Conservation (phyloP, 257 asterid genomes). For the Fraxinus americana region DNA sequence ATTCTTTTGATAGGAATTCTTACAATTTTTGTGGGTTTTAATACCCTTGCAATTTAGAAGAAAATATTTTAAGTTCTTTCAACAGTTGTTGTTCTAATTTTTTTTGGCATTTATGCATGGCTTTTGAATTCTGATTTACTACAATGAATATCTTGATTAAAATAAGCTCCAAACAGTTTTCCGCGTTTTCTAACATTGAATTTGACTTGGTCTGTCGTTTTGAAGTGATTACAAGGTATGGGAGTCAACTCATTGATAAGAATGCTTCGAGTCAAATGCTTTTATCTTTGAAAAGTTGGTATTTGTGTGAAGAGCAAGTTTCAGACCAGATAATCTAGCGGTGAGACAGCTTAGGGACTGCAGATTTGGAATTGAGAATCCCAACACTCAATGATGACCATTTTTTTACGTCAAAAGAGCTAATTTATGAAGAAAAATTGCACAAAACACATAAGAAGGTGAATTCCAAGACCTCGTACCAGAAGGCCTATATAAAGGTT, state of each 20-base stretch:
- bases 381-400: too few relatives aligned
- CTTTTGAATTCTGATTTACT: too few relatives aligned
- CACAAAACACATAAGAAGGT: not conserved
- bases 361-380: too few relatives aligned
- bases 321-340: constrained; percentile 5
- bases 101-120: not conserved
- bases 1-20: constrained; percentile 40
- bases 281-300: constrained; percentile 24
- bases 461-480: not conserved
- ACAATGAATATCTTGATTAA: not conserved
- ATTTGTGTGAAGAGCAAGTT: constrained; percentile 32
- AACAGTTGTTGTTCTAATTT: not conserved
- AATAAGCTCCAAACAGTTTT: not conserved
- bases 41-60: constrained; percentile 28
- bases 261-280: not conserved
- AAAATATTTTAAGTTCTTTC: constrained; percentile 14
- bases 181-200: constrained; percentile 8
- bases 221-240: constrained; percentile 1
- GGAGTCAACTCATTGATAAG: constrained; percentile 24
- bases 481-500: too few relatives aligned
- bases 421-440: too few relatives aligned
- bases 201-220: constrained; percentile 15
- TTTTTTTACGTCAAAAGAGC: not conserved
- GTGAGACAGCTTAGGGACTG: too few relatives aligned
- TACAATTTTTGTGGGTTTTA: constrained; percentile 25